Base-by-base conservation (phyloP, 768 basidiomycete species). In the Russula ochroleuca region DNA sequence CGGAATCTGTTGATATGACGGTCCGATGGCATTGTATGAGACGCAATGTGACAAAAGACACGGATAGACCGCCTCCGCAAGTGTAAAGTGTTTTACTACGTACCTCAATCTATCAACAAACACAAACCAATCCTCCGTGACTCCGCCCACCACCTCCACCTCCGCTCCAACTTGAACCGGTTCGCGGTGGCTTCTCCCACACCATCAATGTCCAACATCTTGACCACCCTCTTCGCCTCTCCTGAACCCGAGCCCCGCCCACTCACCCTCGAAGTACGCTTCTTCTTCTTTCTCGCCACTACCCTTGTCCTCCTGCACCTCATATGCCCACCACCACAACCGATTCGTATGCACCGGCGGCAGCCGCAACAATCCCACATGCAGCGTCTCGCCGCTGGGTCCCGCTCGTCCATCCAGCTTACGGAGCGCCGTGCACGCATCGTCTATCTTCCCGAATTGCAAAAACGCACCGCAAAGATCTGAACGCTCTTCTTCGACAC, bases 221-320 rank as follows among this genome's bases (percentile, higher is more conserved):
- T 35, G 8, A 35, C 1, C 10, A 35, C 35, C 40, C 40, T 43
- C 53, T 25, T 59, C 40, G 3, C 40, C 51, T 1, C 53, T 50
- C 4, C 53, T 59, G 5, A 64, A 61, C 33, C 53, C 63, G 7
- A 60, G 47, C 21, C 53, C 48, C 0, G 6, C 40, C 53, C 54
- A 61, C 35, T 55, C 63, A 7, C 19, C 37, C 37, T 52, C 43
- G 21, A 47, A 17, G 41, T 25, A 23, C 21, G 3, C 25, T 4
- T 41, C 53, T n/a, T 9, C 43, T n/a, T 8, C 19, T 17, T n/a
- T 19, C 19, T 17, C 41, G 17, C 41, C 7, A 8, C 5, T 5
- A 7, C 43, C 4, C 14, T 35, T 25, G 0, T 15, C 11, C 5
- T 55, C 58, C 5, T 49, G 37, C 15, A 21, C 57, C 25, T 5